These are phyloP conservation scores for Neopestalotiopsis clavispora DNA, from an alignment of 2,329 filamentous ascomycete genomes.

Conservation along the genomic window DNA sequence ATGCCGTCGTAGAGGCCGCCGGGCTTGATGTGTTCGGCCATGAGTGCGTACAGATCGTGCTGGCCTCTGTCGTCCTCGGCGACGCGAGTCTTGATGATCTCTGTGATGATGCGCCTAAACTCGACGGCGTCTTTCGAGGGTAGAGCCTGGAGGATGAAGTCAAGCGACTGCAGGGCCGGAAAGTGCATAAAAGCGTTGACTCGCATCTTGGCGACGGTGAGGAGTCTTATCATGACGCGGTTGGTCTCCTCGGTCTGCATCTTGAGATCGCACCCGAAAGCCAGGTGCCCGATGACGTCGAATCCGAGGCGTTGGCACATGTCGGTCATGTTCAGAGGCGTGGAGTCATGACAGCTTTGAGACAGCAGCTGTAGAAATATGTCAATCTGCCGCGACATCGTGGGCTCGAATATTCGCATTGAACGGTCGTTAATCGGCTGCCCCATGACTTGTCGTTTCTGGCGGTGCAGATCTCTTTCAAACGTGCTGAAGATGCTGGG, in stretches of 20 bases:
- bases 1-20: constrained; percentile 10
- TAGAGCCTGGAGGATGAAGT: constrained; percentile 7
- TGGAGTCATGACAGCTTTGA: constrained; percentile 10
- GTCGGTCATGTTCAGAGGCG: constrained; percentile 25
- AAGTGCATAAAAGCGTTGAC: constrained; percentile 11
- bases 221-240: constrained; percentile 14
- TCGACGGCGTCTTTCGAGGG: constrained; percentile 5
- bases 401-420: constrained; percentile 15
- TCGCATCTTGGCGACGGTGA: constrained; percentile 3
- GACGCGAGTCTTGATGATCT: constrained; percentile 24
- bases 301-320: constrained; percentile 21
- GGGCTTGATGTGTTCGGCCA: constrained; percentile 19
- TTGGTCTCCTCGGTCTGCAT: constrained; percentile 24
- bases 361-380: constrained; percentile 14
- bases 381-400: constrained; percentile 4
- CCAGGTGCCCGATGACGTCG: constrained; percentile 26
- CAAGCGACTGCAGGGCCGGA: constrained; percentile 6
- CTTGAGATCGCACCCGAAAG: constrained; percentile 27
- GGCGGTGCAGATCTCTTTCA: constrained; percentile 13
- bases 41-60: constrained; percentile 26
- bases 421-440: constrained; percentile 15
- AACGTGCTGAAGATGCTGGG: constrained; percentile 19
- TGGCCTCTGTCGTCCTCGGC: constrained; percentile 20
- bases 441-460: constrained; percentile 16
- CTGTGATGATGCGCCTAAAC: constrained; percentile 21